Base-by-base conservation (phyloP, 148 eudicot genomes). In the Gaultheria prostrata region DNA sequence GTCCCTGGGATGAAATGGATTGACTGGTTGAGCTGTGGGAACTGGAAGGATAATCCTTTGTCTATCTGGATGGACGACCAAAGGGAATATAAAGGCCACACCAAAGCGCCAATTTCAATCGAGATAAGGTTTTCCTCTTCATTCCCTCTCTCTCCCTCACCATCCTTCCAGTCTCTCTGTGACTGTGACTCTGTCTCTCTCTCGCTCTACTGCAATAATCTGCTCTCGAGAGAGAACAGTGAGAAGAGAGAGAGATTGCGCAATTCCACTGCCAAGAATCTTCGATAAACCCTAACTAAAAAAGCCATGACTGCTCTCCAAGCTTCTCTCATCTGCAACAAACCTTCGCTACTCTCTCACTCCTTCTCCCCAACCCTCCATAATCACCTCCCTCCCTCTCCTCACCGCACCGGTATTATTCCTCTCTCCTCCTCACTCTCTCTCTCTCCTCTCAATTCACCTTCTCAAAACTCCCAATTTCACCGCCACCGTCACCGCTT, bases 291-390 rank as follows among this genome's bases (percentile, higher is more conserved):
- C 84, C 77, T 50, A 65, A 53, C 45, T 46, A 4, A 13, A 24
- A 14, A 32, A 24, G 63, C 79, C 83, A 90, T 91, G 93, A 75
- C 89, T n/a, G 82, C 91, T 35, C 91, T 96, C 14, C 98, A 94
- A 91, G 92, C 95, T 81, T 89, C 90, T 45, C 89, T 94, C 33
- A 51, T 94, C 46, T 84, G 20, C 80, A 92, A 87, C 80, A 93
- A 87, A 30, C 92, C 94, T 53, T 89, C 90, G 53, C 77, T 80
- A 59, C 74, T 82, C 70, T 85, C 86, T 50, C 77, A 48, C 71
- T 21, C 51, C 76, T 21, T 79, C 77, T 54, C 83, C 59, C 61
- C 80, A 0, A 76, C 57, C 39, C 83, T 57, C 61, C 86, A 72
- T 67, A 92, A 67, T 78, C 93, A 79, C 63, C 83, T 80, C 79